Evolutionary conservation across 116 monocot species (phyloP).

Genomic region (Cymodocea nodosa): DNA sequence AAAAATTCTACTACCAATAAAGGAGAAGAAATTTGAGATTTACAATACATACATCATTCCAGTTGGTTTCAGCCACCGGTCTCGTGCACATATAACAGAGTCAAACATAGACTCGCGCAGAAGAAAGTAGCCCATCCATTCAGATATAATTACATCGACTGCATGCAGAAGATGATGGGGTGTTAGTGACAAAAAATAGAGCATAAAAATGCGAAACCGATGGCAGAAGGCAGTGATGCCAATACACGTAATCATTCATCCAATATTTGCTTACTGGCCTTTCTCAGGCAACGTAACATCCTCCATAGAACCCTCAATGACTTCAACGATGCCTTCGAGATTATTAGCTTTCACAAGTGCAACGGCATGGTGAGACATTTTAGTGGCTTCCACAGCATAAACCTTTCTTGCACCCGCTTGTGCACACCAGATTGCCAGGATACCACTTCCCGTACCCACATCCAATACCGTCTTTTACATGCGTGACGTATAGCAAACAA

Average conservation of each 20-base stretch:
- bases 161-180: not conserved
- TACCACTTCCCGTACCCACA: conserved; percentile 95
- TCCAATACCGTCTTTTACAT: conserved; percentile 51
- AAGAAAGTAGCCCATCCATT: conserved; percentile 99
- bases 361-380: conserved; percentile 90
- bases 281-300: conserved; percentile 81
- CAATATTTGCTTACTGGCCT: conserved; percentile 23
- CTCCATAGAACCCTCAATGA: conserved; percentile 87
- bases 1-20: not conserved
- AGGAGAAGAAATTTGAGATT: not conserved
- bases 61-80: conserved; percentile 78
- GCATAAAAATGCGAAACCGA: not conserved
- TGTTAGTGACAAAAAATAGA: not conserved
- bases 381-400: conserved; percentile 92
- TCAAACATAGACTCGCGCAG: conserved; percentile 94
- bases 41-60: conserved; percentile 65
- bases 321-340: conserved; percentile 62
- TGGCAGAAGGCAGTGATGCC: not conserved
- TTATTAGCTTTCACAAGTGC: conserved; percentile 54
- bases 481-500: not conserved
- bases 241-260: not conserved
- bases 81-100: conserved; percentile 90
- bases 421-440: conserved; percentile 94
- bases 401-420: conserved; percentile 91
- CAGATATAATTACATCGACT: conserved; percentile 99